Conservation (phyloP, 805 yeast genomes). For the Tetrapisispora arboricola region DNA sequence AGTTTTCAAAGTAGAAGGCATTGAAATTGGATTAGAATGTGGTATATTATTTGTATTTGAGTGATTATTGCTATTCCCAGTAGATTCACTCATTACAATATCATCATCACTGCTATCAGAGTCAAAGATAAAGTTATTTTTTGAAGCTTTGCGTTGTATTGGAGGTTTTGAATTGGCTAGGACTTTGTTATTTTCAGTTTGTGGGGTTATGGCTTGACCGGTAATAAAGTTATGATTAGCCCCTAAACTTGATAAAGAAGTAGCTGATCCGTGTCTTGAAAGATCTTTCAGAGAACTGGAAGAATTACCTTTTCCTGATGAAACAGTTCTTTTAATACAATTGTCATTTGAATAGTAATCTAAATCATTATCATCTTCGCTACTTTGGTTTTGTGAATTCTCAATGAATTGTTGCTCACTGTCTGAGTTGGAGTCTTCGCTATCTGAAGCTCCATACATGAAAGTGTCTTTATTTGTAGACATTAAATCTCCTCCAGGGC, state of each 20-base stretch:
- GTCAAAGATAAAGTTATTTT: slow-evolving; percentile 21
- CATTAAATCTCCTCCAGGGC: neutral
- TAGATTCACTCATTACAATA: slow-evolving; percentile 4
- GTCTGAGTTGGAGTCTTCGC: slow-evolving; percentile 14
- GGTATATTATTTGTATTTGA: neutral
- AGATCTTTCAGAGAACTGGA: slow-evolving; percentile 20
- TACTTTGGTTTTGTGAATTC: slow-evolving; percentile 13
- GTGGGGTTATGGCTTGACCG: slow-evolving; percentile 16
- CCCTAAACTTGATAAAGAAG: slow-evolving; percentile 7
- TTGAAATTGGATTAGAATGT: slow-evolving; percentile 3
- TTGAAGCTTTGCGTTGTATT: slow-evolving; percentile 12
- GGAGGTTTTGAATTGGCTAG: neutral
- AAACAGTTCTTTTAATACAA: slow-evolving; percentile 18
- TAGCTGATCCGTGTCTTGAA: slow-evolving; percentile 6
- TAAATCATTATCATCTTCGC: slow-evolving; percentile 11
- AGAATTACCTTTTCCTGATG: slow-evolving; percentile 20
- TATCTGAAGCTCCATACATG: slow-evolving; percentile 19
- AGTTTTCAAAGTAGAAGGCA: slow-evolving; percentile 5
- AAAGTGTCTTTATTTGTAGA: neutral
- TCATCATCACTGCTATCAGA: slow-evolving; percentile 25
- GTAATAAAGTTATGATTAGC: slow-evolving; percentile 25
- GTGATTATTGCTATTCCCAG: neutral
- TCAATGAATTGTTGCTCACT: slow-evolving; percentile 24
- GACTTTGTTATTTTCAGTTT: slow-evolving; percentile 4
- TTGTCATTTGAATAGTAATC: slow-evolving; percentile 9